Evolutionary conservation across 148 eudicot species (phyloP).

Genomic region (Polygonum aviculare): DNA sequence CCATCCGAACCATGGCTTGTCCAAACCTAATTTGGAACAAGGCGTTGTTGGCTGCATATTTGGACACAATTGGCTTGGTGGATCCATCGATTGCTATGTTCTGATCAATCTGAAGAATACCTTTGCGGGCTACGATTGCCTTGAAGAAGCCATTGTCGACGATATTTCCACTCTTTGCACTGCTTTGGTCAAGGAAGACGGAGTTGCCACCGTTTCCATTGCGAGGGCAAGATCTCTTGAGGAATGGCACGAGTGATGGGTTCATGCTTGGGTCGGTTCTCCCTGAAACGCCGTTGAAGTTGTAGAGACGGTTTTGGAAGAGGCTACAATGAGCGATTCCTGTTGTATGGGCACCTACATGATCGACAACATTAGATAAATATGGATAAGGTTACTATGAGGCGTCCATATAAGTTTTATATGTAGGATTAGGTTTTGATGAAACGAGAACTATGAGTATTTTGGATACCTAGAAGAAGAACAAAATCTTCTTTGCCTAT

Average conservation of each 20-base stretch:
- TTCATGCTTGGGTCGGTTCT: slow-evolving; percentile 1
- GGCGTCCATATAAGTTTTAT: not conserved
- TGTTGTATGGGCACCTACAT: not conserved
- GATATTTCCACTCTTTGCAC: slow-evolving; percentile 19
- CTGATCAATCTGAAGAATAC: slow-evolving; percentile 46
- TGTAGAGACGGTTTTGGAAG: slow-evolving; percentile 8
- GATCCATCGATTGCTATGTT: slow-evolving; percentile 36
- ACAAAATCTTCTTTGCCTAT: slow-evolving; percentile 30
- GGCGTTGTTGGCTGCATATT: slow-evolving; percentile 24
- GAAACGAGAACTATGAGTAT: too few relatives aligned
- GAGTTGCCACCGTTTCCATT: slow-evolving; percentile 13
- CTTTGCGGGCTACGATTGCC: slow-evolving; percentile 29
- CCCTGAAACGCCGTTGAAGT: slow-evolving; percentile 7
- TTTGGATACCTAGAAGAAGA: slow-evolving; percentile 19
- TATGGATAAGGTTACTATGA: not conserved
- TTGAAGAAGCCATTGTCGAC: slow-evolving; percentile 48
- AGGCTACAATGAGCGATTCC: not conserved
- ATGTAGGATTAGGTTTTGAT: not conserved
- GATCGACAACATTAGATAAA: not conserved
- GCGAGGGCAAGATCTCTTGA: not conserved
- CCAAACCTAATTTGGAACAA: slow-evolving; percentile 45
- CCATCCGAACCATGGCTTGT: slow-evolving; percentile 59
- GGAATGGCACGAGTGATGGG: not conserved
- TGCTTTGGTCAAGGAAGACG: slow-evolving; percentile 36
- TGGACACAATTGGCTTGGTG: slow-evolving; percentile 30